Evolutionary conservation across 768 basidiomycete genomes (phyloP), one percentile per base, ranked within the genome.

Genomic region (Punctularia strigosozonata): DNA sequence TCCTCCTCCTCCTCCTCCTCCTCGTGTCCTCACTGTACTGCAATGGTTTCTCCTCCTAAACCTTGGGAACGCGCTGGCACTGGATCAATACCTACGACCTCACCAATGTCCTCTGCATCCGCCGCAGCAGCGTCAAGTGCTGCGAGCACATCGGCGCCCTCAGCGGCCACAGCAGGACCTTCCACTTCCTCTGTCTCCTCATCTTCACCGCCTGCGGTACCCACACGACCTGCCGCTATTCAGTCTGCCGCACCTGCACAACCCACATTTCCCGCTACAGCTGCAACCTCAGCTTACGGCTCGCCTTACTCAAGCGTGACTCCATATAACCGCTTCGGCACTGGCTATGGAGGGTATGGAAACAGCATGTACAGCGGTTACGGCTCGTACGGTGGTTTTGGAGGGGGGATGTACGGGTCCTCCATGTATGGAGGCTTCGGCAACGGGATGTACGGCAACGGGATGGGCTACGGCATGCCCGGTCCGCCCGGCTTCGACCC

Each of bases 11-110:
- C 28, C 15, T 30, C 10, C 28, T 30, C 15, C 28, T 10, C 28
- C 15, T 30, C 28, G 10, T 10, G 10, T 15, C 15, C 28, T 30
- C 28, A 15, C 15, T 30, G 10, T 15, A 10, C 28, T 15, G 28
- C 28, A 30, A 87, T 88, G 85, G 75, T 71, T 25, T 85, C 86
- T 17, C 87, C 87, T 35, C 87, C 86, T 54, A 90, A 89, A 56
- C 88, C 87, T 47, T 91, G 87, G 88, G 88, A 91, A 57, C 72
- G 77, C 38, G 62, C 61, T 31, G 70, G 72, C 6, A 60, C 62
- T 33, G 50, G 10, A 10, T 10, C 28, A 10, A 30, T 57, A 26
- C 59, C 63, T 21, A 50, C 64, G 25, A 40, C 61, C 22, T 32
- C 53, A 18, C 35, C 61, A 18, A 28, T 54, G 13, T 39, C 56